phyloP scores from a whole-genome alignment of 2,329 filamentous ascomycete genomes.

The Aspergillus ochraceus region DNA sequence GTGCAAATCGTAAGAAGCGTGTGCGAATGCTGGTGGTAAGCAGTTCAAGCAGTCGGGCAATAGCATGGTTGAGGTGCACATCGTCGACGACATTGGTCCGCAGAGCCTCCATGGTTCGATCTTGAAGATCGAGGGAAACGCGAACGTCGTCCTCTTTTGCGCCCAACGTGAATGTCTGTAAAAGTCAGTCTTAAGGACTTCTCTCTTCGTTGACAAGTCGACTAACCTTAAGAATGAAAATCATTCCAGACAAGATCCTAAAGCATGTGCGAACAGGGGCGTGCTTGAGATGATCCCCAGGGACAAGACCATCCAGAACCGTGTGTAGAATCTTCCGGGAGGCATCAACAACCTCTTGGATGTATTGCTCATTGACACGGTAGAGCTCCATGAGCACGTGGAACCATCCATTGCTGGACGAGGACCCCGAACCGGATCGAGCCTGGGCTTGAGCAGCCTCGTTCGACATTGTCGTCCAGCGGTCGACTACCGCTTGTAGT shows the following conservation, averaged over 20 bases:
- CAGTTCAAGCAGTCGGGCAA: constrained; percentile 60
- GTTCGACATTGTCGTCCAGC: constrained; percentile 72
- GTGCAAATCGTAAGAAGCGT: constrained; percentile 58
- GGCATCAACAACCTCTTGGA: constrained; percentile 62
- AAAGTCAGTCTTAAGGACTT: constrained; percentile 5
- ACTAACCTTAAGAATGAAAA: constrained; percentile 62
- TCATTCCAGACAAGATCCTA: constrained; percentile 63
- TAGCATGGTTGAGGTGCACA: constrained; percentile 63
- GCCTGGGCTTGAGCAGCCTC: constrained; percentile 36
- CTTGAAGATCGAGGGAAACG: constrained; percentile 58
- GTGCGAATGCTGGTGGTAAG: constrained; percentile 60
- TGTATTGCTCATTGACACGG: constrained; percentile 61
- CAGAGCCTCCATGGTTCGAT: constrained; percentile 59
- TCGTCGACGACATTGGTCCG: constrained; percentile 64
- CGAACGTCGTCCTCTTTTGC: constrained; percentile 63
- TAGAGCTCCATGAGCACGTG: constrained; percentile 48
- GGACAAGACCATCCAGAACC: constrained; percentile 60
- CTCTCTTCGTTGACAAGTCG: not conserved
- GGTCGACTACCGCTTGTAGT: constrained; percentile 90
- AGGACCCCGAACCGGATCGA: constrained; percentile 25
- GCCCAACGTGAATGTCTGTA: constrained; percentile 61
- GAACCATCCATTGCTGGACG: constrained; percentile 36
- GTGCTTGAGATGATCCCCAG: constrained; percentile 60
- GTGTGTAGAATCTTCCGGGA: constrained; percentile 61
- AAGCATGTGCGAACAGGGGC: constrained; percentile 65